Evolutionary conservation across 2,329 filamentous ascomycete genomes (phyloP).

Genomic region (Talaromyces sp.): DNA sequence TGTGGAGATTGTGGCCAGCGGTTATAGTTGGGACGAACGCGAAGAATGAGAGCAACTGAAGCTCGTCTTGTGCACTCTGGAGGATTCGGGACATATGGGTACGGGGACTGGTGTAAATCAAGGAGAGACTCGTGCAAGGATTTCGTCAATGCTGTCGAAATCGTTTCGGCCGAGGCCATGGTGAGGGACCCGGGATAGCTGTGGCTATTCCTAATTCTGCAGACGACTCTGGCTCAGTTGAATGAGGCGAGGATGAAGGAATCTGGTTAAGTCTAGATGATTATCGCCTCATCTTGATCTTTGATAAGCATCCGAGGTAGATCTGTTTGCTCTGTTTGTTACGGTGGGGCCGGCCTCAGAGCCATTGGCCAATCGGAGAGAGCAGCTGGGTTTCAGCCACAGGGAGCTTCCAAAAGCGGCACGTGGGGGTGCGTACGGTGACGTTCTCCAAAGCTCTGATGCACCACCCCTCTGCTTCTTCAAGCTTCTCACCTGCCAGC

Average conservation of each 20-base stretch:
- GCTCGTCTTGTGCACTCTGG: constrained; percentile 54
- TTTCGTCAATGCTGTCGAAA: constrained; percentile 16
- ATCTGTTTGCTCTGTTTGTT: constrained; percentile 9
- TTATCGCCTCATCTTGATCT: background rate
- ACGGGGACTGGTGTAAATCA: constrained; percentile 32
- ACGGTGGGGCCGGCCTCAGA: background rate
- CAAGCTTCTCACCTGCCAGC: background rate
- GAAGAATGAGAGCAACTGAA: constrained; percentile 62
- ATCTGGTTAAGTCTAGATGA: too few species aligned
- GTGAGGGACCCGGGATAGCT: background rate
- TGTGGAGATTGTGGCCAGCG: constrained; percentile 44
- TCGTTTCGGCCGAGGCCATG: background rate
- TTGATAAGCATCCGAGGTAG: background rate
- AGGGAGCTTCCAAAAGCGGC: background rate
- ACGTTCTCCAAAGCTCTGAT: background rate
- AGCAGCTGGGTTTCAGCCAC: background rate
- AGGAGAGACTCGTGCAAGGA: constrained; percentile 28
- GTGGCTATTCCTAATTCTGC: background rate
- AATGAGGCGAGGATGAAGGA: background rate
- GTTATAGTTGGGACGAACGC: constrained; percentile 55
- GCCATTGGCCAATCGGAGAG: constrained; percentile 3
- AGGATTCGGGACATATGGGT: constrained; percentile 42
- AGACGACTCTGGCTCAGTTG: background rate
- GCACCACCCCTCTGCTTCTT: background rate
- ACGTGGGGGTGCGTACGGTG: constrained; percentile 1